These are phyloP conservation scores for Draba incana DNA, from an alignment of 345 rosid genomes.

Conservation along the genomic window DNA sequence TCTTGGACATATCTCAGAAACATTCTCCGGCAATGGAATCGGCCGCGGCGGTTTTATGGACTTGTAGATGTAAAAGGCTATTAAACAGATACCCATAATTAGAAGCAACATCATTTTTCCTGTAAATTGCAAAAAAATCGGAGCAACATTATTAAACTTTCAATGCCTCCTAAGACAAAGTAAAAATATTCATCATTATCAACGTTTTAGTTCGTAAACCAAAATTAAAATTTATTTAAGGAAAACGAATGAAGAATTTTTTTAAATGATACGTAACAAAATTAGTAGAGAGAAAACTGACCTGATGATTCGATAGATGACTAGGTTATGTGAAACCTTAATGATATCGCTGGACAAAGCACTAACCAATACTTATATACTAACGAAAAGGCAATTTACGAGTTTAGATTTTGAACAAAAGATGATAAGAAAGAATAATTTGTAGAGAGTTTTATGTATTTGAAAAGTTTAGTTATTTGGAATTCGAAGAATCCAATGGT, in stretches of 20 bases:
- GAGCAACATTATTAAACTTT: neutral
- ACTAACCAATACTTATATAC: slow-evolving; percentile 23
- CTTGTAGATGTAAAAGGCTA: slow-evolving; percentile 53
- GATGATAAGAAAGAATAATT: neutral
- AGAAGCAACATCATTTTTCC: slow-evolving; percentile 40
- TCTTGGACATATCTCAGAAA: slow-evolving; percentile 64
- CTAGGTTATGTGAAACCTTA: neutral
- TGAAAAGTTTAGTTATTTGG: no score
- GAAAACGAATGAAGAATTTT: neutral
- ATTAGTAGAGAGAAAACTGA: neutral
- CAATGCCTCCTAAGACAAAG: neutral
- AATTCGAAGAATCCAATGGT: no score
- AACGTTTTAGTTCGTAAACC: neutral
- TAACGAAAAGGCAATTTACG: neutral
- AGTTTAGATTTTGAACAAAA: neutral
- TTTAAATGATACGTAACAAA: slow-evolving; percentile 9
- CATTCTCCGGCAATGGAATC: slow-evolving; percentile 65
- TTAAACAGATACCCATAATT: slow-evolving; percentile 47
- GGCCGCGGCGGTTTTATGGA: slow-evolving; percentile 64
- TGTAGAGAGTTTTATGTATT: no score
- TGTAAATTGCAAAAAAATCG: neutral
- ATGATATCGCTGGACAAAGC: slow-evolving; percentile 1
- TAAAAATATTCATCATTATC: neutral
- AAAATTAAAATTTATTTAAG: neutral
- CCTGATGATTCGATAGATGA: slow-evolving; percentile 21